phyloP scores from a whole-genome alignment of 305 asterid species.

The Ajuga reptans region DNA sequence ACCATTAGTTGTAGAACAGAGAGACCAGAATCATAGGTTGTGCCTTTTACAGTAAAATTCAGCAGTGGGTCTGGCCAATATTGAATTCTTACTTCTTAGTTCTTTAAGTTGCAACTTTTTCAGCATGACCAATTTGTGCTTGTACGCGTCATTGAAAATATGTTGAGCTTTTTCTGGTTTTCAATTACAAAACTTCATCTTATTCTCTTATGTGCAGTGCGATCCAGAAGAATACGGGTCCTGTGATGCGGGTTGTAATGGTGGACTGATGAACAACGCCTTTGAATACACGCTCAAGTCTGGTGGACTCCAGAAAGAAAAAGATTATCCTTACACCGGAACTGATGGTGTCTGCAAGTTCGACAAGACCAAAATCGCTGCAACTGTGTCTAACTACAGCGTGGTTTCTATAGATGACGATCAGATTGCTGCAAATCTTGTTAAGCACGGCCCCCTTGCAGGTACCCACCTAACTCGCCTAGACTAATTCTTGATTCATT shows the following conservation, averaged over 20 bases:
- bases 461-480: constrained; percentile 28
- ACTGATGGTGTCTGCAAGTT: constrained; percentile 56
- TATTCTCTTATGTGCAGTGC: constrained; percentile 36
- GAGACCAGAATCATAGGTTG: too few relatives aligned
- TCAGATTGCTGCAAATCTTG: constrained; percentile 84
- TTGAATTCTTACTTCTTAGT: too few relatives aligned
- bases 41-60: too few relatives aligned
- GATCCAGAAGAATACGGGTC: constrained; percentile 53
- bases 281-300: constrained; percentile 67
- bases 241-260: constrained; percentile 77
- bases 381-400: constrained; percentile 68
- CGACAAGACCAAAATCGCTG: constrained; percentile 49
- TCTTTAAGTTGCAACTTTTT: too few relatives aligned
- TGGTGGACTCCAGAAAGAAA: constrained; percentile 71
- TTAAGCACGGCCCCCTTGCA: constrained; percentile 83
- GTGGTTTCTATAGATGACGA: constrained; percentile 62
- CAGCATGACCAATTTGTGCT: not conserved
- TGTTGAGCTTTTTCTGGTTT: not conserved
- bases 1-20: too few relatives aligned
- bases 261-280: constrained; percentile 87
- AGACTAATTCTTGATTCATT: not conserved
- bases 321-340: constrained; percentile 77
- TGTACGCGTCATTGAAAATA: not conserved
- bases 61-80: too few relatives aligned
- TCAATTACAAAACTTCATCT: not conserved